Percentiles rank a stretch among this genome's conserved stretches.
Conservation (phyloP, 768 basidiomycete genomes). For the Cystofilobasidium macerans region DNA sequence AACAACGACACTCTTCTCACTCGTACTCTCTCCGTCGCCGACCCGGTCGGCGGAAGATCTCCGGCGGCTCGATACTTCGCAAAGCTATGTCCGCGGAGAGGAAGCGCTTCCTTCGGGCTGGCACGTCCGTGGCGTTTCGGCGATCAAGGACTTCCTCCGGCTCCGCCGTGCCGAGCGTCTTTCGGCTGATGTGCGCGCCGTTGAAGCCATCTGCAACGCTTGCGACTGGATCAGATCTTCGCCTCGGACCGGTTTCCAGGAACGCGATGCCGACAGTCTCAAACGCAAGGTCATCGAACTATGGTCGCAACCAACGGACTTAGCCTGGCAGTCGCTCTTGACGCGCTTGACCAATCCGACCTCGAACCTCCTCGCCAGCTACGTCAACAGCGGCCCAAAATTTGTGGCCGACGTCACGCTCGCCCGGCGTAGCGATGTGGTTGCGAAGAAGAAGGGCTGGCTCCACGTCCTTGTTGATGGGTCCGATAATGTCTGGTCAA, state of each 20-base stretch:
- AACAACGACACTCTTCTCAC: constrained; percentile 70
- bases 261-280: background rate
- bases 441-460: constrained; percentile 67
- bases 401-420: constrained; percentile 15
- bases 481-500: constrained; percentile 66
- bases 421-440: constrained; percentile 50
- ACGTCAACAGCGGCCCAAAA: constrained; percentile 9
- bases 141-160: constrained; percentile 73
- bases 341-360: background rate
- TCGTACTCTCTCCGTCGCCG: constrained; percentile 68
- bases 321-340: too few species aligned
- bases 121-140: constrained; percentile 77
- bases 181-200: constrained; percentile 80
- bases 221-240: background rate
- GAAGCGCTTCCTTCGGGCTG: constrained; percentile 61
- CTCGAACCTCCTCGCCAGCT: background rate
- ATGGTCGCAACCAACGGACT: background rate
- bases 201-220: constrained; percentile 59
- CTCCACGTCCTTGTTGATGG: constrained; percentile 65
- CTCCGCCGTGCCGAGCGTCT: constrained; percentile 60
- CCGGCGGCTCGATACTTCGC: constrained; percentile 88
- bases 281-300: background rate
- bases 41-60: constrained; percentile 79
- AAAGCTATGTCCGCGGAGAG: constrained; percentile 77
- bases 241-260: background rate